These are phyloP conservation scores for Uromyces viciae-fabae DNA, from an alignment of 1,284 basidiomycete species.

Conservation along the genomic window DNA sequence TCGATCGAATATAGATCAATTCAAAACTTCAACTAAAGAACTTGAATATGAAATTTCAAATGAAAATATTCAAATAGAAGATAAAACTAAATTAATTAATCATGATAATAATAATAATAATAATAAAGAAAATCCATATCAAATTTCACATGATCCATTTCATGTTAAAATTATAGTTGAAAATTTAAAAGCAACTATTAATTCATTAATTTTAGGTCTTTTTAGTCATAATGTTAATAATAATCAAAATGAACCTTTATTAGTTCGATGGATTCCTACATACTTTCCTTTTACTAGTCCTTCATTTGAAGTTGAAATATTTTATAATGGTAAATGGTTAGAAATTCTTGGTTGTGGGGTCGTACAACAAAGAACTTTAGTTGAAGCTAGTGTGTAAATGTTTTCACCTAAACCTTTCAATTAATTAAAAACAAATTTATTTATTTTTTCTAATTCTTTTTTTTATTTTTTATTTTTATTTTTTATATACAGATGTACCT, in stretches of 20 bases:
- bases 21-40: constrained; percentile 49
- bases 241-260: constrained; percentile 64
- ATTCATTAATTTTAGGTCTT: constrained; percentile 76
- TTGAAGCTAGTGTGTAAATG: constrained; percentile 69
- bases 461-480: not conserved
- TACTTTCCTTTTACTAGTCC: constrained; percentile 97
- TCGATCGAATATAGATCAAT: constrained; percentile 55
- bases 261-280: constrained; percentile 94
- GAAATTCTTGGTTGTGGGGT: constrained; percentile 95
- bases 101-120: too few relatives aligned
- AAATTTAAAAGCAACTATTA: constrained; percentile 88
- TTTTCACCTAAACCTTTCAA: not conserved
- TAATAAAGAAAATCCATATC: constrained; percentile 70
- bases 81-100: constrained; percentile 68
- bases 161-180: constrained; percentile 60
- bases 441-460: not conserved
- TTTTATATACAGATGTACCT: constrained; percentile 62
- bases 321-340: constrained; percentile 90
- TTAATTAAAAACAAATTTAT: not conserved
- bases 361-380: constrained; percentile 79
- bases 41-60: constrained; percentile 57
- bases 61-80: constrained; percentile 64
- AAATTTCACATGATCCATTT: constrained; percentile 71
- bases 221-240: constrained; percentile 60
- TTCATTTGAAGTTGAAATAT: constrained; percentile 95